Conservation (phyloP, 148 eudicot species). For the Vaccinium vitisidaea region DNA sequence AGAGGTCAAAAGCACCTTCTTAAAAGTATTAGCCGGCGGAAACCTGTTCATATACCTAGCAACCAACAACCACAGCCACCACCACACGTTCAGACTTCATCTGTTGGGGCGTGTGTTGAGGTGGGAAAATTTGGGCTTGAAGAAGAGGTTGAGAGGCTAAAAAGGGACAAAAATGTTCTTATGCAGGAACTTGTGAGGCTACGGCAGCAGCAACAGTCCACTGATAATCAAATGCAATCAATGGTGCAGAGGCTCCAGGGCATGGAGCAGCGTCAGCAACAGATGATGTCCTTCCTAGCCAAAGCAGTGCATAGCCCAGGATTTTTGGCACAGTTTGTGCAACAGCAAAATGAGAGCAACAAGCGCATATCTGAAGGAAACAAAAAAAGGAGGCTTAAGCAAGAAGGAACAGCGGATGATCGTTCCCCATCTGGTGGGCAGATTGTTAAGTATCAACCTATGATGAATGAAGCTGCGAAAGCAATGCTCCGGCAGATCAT, state of each 20-base stretch:
- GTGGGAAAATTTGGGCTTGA: constrained; percentile 73
- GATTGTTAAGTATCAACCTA: constrained; percentile 61
- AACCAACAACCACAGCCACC: constrained; percentile 43
- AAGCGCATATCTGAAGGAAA: constrained; percentile 53
- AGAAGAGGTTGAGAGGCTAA: constrained; percentile 75
- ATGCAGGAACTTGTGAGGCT: constrained; percentile 72
- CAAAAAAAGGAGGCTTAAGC: constrained; percentile 65
- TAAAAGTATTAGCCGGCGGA: constrained; percentile 48
- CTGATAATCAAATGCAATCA: constrained; percentile 60
- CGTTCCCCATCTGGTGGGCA: constrained; percentile 48
- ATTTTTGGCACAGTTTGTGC: constrained; percentile 63
- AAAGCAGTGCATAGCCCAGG: constrained; percentile 68
- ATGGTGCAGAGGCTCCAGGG: constrained; percentile 64
- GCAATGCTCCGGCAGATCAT: constrained; percentile 51
- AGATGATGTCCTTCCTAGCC: constrained; percentile 75
- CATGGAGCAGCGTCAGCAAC: constrained; percentile 72
- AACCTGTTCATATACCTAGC: constrained; percentile 45
- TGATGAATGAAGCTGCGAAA: constrained; percentile 37
- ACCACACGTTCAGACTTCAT: constrained; percentile 38
- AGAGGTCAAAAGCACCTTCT: constrained; percentile 75
- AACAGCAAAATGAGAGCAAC: constrained; percentile 44
- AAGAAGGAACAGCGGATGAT: constrained; percentile 29
- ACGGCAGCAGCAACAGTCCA: constrained; percentile 73
- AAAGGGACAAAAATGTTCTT: constrained; percentile 69
- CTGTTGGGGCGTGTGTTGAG: constrained; percentile 66